Evolutionary conservation across 2,329 filamentous ascomycete species (phyloP).

Genomic region (Elsinoe fawcettii): DNA sequence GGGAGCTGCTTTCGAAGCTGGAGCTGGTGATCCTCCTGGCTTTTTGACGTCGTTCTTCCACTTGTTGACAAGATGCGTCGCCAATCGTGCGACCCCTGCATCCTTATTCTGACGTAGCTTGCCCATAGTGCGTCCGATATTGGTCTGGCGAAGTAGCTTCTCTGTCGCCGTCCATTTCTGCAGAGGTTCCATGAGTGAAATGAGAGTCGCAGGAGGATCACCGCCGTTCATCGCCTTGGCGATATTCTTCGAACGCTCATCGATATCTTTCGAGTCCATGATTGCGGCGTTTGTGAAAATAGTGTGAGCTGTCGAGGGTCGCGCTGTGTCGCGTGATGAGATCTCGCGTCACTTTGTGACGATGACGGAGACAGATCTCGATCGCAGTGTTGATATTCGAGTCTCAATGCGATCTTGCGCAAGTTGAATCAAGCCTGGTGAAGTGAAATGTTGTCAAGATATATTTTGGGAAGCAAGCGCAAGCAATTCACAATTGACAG

Average conservation of each 20-base stretch:
- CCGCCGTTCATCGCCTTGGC: constrained; percentile 69
- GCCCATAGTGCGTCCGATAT: constrained; percentile 82
- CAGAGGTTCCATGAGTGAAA: constrained; percentile 70
- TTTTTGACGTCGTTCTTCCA: constrained; percentile 74
- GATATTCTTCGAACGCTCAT: constrained; percentile 67
- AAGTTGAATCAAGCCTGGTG: background rate
- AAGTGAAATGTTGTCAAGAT: background rate
- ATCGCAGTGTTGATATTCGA: no score
- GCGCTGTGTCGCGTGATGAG: constrained; percentile 6
- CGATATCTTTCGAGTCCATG: constrained; percentile 79
- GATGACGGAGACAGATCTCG: background rate
- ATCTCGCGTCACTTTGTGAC: background rate
- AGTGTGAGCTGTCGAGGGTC: background rate
- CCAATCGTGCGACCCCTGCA: constrained; percentile 60
- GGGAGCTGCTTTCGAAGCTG: constrained; percentile 32
- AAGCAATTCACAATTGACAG: background rate
- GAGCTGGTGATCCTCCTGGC: constrained; percentile 14
- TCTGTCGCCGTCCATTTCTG: constrained; percentile 77
- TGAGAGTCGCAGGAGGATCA: constrained; percentile 63
- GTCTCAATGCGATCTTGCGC: no score
- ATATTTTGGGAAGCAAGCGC: background rate
- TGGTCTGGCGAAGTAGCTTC: constrained; percentile 82
- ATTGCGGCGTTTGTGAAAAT: constrained; percentile 18
- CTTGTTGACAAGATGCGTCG: constrained; percentile 75
- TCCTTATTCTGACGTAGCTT: constrained; percentile 77